Percentiles rank a stretch among this genome's conserved stretches.
Conservation (phyloP, 2,329 filamentous ascomycete species). For the Magnaporthiopsis poae region DNA sequence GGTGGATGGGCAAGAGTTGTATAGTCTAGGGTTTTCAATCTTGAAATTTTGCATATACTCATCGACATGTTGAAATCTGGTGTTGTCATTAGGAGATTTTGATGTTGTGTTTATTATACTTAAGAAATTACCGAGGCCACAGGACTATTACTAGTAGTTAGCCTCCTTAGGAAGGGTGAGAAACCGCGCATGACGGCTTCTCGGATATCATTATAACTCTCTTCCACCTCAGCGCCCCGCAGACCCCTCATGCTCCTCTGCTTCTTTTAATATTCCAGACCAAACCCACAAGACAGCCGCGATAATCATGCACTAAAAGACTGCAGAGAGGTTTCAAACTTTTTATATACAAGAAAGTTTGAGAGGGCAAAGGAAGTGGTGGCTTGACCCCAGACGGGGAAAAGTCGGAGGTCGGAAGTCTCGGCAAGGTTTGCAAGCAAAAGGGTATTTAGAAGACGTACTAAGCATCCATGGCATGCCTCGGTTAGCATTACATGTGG, state of each 20-base stretch:
- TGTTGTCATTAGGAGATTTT: too few relatives aligned
- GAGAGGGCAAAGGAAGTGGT: background rate
- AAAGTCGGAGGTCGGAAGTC: background rate
- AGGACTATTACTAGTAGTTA: background rate
- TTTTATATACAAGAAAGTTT: conserved; percentile 10
- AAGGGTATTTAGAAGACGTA: background rate
- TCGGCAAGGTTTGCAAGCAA: background rate
- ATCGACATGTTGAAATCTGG: background rate
- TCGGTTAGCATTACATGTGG: background rate
- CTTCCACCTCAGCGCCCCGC: background rate
- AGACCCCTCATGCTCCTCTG: background rate
- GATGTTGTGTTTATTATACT: background rate
- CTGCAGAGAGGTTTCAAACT: conserved; percentile 2
- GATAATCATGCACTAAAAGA: background rate
- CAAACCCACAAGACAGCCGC: background rate
- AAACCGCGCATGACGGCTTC: background rate
- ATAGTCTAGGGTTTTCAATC: conserved; percentile 8
- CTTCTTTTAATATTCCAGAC: background rate
- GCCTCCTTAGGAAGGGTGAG: background rate
- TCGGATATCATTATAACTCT: background rate
- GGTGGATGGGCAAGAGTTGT: background rate
- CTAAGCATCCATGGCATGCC: background rate
- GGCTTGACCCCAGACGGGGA: background rate
- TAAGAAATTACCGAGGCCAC: background rate
- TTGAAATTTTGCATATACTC: background rate